Percentiles rank a stretch among this genome's conserved stretches.
These are phyloP conservation scores for Thalassia testudinum DNA, from an alignment of 116 monocot species.

Conservation along the genomic window DNA sequence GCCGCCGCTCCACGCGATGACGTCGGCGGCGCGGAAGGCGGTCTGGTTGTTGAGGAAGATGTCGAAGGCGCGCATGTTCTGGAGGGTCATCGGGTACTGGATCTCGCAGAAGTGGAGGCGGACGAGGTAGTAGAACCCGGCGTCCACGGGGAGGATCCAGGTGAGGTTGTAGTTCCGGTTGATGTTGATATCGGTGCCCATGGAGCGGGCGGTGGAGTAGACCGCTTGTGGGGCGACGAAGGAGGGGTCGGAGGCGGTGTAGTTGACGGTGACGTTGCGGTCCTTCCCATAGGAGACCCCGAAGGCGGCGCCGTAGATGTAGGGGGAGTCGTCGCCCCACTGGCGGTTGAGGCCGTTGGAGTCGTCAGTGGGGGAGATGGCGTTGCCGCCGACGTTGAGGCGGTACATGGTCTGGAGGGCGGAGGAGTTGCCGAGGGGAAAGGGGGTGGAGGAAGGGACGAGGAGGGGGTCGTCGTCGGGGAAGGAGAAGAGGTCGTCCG, in stretches of 20 bases:
- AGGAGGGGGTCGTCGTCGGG: no score
- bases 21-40: slow-evolving; percentile 1
- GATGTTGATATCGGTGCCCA: slow-evolving; percentile 5
- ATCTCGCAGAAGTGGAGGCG: slow-evolving; percentile 31
- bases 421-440: neutral
- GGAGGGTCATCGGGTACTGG: slow-evolving; percentile 3
- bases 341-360: slow-evolving; percentile 8
- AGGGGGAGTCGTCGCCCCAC: slow-evolving; percentile 6
- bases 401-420: slow-evolving; percentile 12
- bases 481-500: slow-evolving; percentile 49
- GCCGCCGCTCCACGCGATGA: slow-evolving; percentile 1
- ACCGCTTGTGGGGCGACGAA: slow-evolving; percentile 18
- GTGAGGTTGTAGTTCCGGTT: slow-evolving; percentile 24
- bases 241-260: neutral
- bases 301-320: slow-evolving; percentile 2
- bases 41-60: slow-evolving; percentile 19
- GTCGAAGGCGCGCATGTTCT: slow-evolving; percentile 16
- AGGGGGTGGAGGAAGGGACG: no score
- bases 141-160: slow-evolving; percentile 14
- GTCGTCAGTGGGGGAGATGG: slow-evolving; percentile 5
- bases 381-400: slow-evolving; percentile 14
- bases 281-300: slow-evolving; percentile 12
- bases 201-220: slow-evolving; percentile 17
- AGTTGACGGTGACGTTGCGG: slow-evolving; percentile 10
- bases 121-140: slow-evolving; percentile 18